Base-by-base conservation (phyloP, 352 stramenopile genomes). In the Globisporangium nunn region DNA sequence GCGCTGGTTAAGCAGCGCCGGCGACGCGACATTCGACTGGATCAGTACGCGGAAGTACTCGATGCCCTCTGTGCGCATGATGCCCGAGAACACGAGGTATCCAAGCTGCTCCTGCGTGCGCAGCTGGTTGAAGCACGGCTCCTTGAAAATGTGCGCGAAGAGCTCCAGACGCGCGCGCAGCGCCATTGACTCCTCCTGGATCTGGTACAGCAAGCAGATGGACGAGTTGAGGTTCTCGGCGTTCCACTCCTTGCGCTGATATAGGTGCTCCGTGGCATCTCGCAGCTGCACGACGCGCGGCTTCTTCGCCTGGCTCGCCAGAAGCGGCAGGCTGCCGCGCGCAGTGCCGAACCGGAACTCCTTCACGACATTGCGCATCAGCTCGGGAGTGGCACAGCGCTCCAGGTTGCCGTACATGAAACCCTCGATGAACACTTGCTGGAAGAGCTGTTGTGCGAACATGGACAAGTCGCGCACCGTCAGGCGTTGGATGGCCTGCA, bases 401-500 rank as follows among this genome's bases (percentile, higher is more conserved):
- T 75, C 54, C 2, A 89, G 55, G 56, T 95, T 95, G 2, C 85
- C 85, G 33, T 90, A 85, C 43, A 87, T 77, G 40, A 91, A 83
- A 0, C 59, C 64, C 50, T 93, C 84, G 8, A 92, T 53, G 43
- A 86, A 88, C 18, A 88, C 54, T n/a, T 85, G 69, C 54, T 81
- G 74, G 56, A 95, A 88, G 7, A 93, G 56, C 23, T 64, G 47
- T 6, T 77, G 66, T 15, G 78, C 78, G 53, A 88, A 80, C 18
- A 65, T 52, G 2, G 63, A 52, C 52, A 96, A 57, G 46, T 90
- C 81, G 5, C 43, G 50, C 33, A 87, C 48, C 0, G 66, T 76
- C 23, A 96, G 46, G 44, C 70, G 61, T 41, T 87, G 62, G 18
- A 93, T 74, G n/a, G 76, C 85, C 17, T 67, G 62, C 10, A 93